These are phyloP conservation scores for Pseudohalonectria lignicola DNA, from an alignment of 2,329 filamentous ascomycete species.

Conservation along the genomic window DNA sequence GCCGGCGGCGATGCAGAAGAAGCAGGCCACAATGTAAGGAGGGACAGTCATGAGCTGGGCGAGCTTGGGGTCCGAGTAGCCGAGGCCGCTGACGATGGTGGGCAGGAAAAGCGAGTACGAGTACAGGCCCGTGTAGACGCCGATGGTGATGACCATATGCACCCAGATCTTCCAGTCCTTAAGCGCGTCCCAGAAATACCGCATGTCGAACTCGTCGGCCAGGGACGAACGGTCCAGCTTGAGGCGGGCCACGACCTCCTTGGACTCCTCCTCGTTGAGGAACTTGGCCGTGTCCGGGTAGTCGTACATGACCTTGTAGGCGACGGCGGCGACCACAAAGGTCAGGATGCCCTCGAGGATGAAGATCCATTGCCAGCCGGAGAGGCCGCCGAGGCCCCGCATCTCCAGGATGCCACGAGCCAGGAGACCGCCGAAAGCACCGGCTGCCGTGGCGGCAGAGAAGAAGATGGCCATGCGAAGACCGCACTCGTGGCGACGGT, in stretches of 20 bases:
- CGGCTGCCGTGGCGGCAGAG: constrained; percentile 68
- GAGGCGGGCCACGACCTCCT: constrained; percentile 59
- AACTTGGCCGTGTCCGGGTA: constrained; percentile 73
- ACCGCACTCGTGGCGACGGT: constrained; percentile 44
- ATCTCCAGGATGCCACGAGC: constrained; percentile 61
- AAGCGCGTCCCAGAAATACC: constrained; percentile 61
- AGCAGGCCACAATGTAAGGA: constrained; percentile 45
- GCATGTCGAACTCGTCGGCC: constrained; percentile 65
- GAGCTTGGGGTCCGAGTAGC: constrained; percentile 13
- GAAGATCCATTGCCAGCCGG: constrained; percentile 57
- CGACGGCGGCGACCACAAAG: constrained; percentile 36
- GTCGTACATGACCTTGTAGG: constrained; percentile 66
- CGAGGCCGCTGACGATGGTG: constrained; percentile 49
- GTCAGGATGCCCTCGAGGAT: constrained; percentile 62
- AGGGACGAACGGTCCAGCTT: constrained; percentile 54
- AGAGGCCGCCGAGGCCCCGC: constrained; percentile 48
- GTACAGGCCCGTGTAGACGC: constrained; percentile 10
- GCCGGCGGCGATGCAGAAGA: constrained; percentile 40
- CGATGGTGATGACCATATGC: constrained; percentile 29
- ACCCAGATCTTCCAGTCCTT: constrained; percentile 71
- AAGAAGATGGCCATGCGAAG: constrained; percentile 64
- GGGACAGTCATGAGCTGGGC: constrained; percentile 9
- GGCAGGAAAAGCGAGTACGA: constrained; percentile 49
- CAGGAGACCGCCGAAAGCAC: constrained; percentile 63
- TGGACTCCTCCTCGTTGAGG: constrained; percentile 58